Conservation (phyloP, 2,329 filamentous ascomycete species). For the Cercospora sp. region DNA sequence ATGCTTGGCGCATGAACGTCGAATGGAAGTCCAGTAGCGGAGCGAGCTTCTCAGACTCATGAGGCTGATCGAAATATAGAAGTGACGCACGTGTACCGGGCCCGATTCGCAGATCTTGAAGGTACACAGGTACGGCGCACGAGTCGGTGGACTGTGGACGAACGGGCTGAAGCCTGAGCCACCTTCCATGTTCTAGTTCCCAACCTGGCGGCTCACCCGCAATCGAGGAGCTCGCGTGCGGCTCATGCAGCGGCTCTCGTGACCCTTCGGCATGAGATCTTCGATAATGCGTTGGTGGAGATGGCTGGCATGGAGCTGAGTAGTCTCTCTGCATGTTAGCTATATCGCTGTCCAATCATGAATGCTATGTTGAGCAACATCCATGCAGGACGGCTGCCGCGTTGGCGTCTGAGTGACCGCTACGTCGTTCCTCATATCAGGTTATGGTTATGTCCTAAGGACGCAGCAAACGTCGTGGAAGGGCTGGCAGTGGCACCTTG, state of each 20-base stretch:
- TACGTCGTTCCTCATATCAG: not conserved
- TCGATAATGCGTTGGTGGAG: not conserved
- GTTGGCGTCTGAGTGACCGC: not conserved
- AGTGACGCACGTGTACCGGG: not conserved
- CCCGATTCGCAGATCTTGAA: not conserved
- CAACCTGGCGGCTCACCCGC: not conserved
- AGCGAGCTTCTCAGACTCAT: not conserved
- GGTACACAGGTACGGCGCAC: not conserved
- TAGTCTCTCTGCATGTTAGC: not conserved
- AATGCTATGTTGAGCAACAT: not conserved
- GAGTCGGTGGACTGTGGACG: not conserved
- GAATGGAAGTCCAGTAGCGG: not conserved
- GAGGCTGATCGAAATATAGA: not conserved
- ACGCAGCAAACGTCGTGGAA: not conserved
- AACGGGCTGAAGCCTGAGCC: not conserved
- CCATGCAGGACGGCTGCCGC: not conserved
- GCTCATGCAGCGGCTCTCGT: not conserved
- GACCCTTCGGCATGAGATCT: not conserved
- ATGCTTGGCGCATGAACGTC: not conserved
- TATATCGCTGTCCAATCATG: not conserved
- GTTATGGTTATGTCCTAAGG: too few relatives aligned
- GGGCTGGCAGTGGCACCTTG: not conserved
- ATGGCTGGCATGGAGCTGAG: not conserved
- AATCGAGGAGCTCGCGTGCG: not conserved
- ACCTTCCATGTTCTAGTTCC: not conserved